phyloP scores from a whole-genome alignment of 257 asterid species.

The Solanum bulbocastanum region DNA sequence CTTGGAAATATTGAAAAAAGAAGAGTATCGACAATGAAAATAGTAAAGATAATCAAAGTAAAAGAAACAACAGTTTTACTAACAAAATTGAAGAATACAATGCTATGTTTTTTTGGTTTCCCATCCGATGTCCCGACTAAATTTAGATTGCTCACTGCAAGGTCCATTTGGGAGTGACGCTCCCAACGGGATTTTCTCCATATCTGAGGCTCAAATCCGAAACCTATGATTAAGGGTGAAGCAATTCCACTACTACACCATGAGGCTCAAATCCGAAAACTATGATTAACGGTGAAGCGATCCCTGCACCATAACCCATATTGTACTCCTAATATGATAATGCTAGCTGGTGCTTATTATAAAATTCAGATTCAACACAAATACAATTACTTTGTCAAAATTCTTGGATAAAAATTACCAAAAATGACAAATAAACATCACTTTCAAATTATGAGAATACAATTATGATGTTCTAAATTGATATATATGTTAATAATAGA shows the following conservation, averaged over 20 bases:
- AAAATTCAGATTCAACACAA: background rate
- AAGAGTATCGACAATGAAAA: background rate
- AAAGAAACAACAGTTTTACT: fast-evolving
- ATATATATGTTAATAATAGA: background rate
- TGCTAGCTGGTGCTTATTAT: background rate
- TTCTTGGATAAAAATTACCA: background rate
- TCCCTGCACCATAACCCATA: too few relatives aligned
- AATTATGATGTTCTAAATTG: background rate
- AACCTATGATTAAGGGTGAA: too few relatives aligned
- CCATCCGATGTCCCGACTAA: too few relatives aligned
- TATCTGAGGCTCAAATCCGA: too few relatives aligned
- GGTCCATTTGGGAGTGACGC: too few relatives aligned
- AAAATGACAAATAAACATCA: background rate
- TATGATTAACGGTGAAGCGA: too few relatives aligned
- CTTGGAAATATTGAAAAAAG: background rate
- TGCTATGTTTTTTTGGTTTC: too few relatives aligned
- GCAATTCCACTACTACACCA: too few relatives aligned
- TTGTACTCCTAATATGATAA: background rate
- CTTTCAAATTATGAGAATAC: background rate
- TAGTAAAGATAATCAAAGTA: background rate
- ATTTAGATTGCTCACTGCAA: too few relatives aligned
- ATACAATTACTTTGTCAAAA: background rate
- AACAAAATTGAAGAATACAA: background rate
- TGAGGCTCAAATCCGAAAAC: too few relatives aligned
- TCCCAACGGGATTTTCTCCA: too few relatives aligned